Percentiles rank a stretch among this genome's conserved stretches.
phyloP scores from a whole-genome alignment of 2,329 filamentous ascomycete genomes.

The Fusarium sp. region DNA sequence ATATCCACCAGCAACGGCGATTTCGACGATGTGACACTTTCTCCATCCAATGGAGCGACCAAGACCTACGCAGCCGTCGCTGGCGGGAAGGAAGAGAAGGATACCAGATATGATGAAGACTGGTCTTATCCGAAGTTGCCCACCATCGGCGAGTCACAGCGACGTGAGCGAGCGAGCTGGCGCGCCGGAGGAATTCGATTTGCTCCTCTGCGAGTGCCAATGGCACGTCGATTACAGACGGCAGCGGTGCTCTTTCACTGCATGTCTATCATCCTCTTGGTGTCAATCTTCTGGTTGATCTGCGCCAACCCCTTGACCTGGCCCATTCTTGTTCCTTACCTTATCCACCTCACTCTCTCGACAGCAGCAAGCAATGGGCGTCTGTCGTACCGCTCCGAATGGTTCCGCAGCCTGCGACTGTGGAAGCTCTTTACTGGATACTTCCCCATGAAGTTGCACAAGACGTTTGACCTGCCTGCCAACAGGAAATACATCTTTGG shows the following conservation, averaged over 20 bases:
- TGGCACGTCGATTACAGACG: conserved; percentile 76
- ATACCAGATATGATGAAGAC: conserved; percentile 18
- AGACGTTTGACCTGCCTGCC: conserved; percentile 78
- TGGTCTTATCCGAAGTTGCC: conserved; percentile 44
- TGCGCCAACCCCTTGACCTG: conserved; percentile 92
- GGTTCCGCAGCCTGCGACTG: conserved; percentile 73
- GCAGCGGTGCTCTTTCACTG: conserved; percentile 78
- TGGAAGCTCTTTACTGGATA: conserved; percentile 94
- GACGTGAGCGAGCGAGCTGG: conserved; percentile 46
- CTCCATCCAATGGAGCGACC: conserved; percentile 25
- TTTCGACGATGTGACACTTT: conserved; percentile 22
- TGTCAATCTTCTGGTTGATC: conserved; percentile 87
- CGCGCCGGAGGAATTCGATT: conserved; percentile 72
- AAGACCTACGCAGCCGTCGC: conserved; percentile 40
- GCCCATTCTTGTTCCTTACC: conserved; percentile 78
- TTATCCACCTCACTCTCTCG: conserved; percentile 83
- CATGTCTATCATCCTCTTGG: conserved; percentile 71
- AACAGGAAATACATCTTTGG: conserved; percentile 95
- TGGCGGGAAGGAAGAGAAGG: conserved; percentile 21
- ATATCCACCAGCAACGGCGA: conserved; percentile 35
- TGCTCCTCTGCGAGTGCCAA: conserved; percentile 78
- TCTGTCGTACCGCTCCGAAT: conserved; percentile 75
- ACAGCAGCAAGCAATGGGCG: conserved; percentile 77
- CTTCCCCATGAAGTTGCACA: conserved; percentile 88
- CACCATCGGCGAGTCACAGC: conserved; percentile 23